These are phyloP conservation scores for Cichorium intybus DNA, from an alignment of 140 eudicot species.

Conservation along the genomic window DNA sequence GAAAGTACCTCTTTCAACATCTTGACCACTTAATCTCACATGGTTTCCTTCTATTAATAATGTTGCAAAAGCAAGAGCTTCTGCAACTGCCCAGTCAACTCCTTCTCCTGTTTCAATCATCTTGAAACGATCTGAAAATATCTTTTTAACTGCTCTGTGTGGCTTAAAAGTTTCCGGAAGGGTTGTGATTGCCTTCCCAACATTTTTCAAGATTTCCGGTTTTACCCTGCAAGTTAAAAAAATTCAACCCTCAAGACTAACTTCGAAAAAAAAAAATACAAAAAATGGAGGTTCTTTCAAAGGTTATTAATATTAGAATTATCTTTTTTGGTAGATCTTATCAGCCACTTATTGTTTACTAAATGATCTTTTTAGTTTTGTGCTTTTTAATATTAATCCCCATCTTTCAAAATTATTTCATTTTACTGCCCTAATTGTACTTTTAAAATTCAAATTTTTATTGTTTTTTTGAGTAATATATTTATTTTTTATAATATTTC, in stretches of 20 bases:
- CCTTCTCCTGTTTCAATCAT: slow-evolving; percentile 99
- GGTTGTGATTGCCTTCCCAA: slow-evolving; percentile 83
- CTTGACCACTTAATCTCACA: slow-evolving; percentile 97
- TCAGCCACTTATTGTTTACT: too few relatives aligned
- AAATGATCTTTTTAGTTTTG: too few relatives aligned
- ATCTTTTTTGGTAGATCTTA: too few relatives aligned
- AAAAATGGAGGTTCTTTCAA: too few relatives aligned
- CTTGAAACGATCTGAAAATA: slow-evolving; percentile 75
- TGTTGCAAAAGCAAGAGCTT: slow-evolving; percentile 98
- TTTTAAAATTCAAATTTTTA: too few relatives aligned
- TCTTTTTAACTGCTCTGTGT: slow-evolving; percentile 88
- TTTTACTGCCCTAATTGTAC: too few relatives aligned
- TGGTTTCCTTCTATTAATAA: slow-evolving; percentile 94
- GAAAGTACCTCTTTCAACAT: slow-evolving; percentile 97
- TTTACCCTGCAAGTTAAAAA: slow-evolving; percentile 58
- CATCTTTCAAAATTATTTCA: too few relatives aligned
- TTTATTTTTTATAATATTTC: too few relatives aligned
- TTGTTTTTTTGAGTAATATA: too few relatives aligned
- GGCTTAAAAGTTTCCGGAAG: slow-evolving; percentile 90
- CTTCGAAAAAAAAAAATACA: background rate
- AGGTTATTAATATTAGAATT: too few relatives aligned
- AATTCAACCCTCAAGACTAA: background rate
- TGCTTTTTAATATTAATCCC: too few relatives aligned
- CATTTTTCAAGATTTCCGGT: slow-evolving; percentile 86
- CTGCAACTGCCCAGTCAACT: slow-evolving; percentile 97